Evolutionary conservation across 1,139 yeast genomes (phyloP).

Genomic region (Yamadazyma oceani): DNA sequence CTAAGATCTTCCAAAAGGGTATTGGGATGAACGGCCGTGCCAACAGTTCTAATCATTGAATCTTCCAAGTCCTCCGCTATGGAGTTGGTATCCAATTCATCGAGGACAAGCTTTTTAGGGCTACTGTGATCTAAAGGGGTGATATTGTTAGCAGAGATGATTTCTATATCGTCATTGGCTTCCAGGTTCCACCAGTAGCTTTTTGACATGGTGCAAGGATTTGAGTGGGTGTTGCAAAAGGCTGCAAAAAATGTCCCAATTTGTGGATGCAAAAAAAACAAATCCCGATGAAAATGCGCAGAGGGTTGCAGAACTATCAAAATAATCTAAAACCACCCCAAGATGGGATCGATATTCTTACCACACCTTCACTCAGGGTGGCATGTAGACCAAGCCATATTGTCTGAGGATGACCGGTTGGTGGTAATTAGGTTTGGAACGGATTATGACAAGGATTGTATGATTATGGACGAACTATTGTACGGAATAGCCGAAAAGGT

Average conservation of each 20-base stretch:
- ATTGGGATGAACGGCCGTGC: not conserved
- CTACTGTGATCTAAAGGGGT: slow-evolving; percentile 14
- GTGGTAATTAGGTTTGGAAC: slow-evolving; percentile 89
- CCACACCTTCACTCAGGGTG: slow-evolving; percentile 85
- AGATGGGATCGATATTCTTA: slow-evolving; percentile 82
- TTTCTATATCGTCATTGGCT: slow-evolving; percentile 6
- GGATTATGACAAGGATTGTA: slow-evolving; percentile 73
- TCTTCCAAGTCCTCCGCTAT: slow-evolving; percentile 13
- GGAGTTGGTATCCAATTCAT: slow-evolving; percentile 10
- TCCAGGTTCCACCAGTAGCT: slow-evolving; percentile 10
- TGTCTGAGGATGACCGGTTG: slow-evolving; percentile 77
- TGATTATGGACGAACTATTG: slow-evolving; percentile 86
- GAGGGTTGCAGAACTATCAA: not conserved
- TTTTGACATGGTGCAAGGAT: slow-evolving; percentile 1
- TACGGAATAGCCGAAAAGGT: slow-evolving; percentile 81
- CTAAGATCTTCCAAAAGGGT: not conserved
- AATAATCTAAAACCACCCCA: not conserved
- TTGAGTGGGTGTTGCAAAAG: too few species aligned
- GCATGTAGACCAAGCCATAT: slow-evolving; percentile 97
- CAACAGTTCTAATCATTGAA: slow-evolving; percentile 6
- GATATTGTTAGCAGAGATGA: slow-evolving; percentile 5
- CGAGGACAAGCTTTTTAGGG: slow-evolving; percentile 6
- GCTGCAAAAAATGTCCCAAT: not conserved
- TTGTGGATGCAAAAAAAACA: slow-evolving; percentile 15
- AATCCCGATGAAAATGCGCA: not conserved